Evolutionary conservation across 768 basidiomycete genomes (phyloP).

Genomic region (Collybia mongolica): DNA sequence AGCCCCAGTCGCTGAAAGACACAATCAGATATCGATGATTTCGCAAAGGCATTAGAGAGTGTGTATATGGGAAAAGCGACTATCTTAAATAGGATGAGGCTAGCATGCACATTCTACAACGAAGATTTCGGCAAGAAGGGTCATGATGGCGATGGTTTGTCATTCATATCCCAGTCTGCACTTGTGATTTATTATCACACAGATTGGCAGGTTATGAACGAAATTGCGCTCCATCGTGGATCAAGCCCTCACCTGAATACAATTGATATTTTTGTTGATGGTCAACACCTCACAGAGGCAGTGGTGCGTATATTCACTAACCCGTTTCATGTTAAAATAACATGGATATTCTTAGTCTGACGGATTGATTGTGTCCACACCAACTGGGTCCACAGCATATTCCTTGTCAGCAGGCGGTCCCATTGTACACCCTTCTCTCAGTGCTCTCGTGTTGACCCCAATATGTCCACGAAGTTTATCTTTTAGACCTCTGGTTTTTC

Average conservation of each 20-base stretch:
- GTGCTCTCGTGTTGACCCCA: slow-evolving; percentile 90
- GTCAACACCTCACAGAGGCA: slow-evolving; percentile 93
- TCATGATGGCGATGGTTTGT: slow-evolving; percentile 57
- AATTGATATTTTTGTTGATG: slow-evolving; percentile 92
- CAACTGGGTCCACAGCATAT: slow-evolving; percentile 96
- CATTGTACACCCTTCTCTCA: slow-evolving; percentile 91
- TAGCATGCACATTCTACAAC: slow-evolving; percentile 79
- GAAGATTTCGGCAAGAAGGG: slow-evolving; percentile 55
- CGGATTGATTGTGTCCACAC: slow-evolving; percentile 91
- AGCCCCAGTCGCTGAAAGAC: background rate
- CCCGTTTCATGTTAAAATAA: slow-evolving; percentile 4
- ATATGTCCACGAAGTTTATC: slow-evolving; percentile 92
- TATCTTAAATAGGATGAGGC: slow-evolving; percentile 85
- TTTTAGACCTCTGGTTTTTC: slow-evolving; percentile 90
- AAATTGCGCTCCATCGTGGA: slow-evolving; percentile 90
- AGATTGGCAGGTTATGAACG: slow-evolving; percentile 99
- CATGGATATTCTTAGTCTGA: slow-evolving; percentile 60
- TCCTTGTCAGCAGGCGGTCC: slow-evolving; percentile 95
- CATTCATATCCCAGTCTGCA: background rate
- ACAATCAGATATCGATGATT: slow-evolving; percentile 80
- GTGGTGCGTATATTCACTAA: slow-evolving; percentile 58
- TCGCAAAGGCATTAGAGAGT: slow-evolving; percentile 74
- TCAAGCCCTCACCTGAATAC: slow-evolving; percentile 90
- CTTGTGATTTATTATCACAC: slow-evolving; percentile 5
- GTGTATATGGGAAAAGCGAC: slow-evolving; percentile 80